phyloP scores from a whole-genome alignment of 495 filamentous ascomycete genomes.

The Trichodelitschia bisporula region DNA sequence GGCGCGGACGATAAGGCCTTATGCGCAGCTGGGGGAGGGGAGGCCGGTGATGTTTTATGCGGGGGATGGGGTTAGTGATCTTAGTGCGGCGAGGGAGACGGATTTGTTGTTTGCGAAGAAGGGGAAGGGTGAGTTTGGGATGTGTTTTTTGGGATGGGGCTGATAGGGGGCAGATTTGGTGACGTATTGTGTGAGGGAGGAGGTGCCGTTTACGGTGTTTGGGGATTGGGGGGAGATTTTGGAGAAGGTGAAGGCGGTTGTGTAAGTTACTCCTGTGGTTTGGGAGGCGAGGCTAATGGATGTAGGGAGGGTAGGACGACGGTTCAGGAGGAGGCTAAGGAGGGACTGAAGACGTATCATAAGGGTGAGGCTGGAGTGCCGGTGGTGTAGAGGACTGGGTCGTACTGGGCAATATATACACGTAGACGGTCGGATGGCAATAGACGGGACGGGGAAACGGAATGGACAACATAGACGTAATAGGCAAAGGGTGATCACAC shows the following conservation, averaged over 20 bases:
- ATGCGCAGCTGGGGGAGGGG: conserved; percentile 35
- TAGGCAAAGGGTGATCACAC: too few relatives aligned
- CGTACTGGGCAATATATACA: too few relatives aligned
- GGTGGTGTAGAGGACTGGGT: conserved; percentile 1
- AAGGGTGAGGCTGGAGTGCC: conserved; percentile 12
- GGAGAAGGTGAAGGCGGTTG: conserved; percentile 47
- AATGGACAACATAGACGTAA: too few relatives aligned
- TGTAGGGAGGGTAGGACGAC: conserved; percentile 11
- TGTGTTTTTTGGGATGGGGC: conserved; percentile 1
- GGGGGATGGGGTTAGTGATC: conserved; percentile 72
- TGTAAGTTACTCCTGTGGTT: conserved; percentile 9
- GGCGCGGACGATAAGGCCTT: conserved; percentile 62
- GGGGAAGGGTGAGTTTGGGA: conserved; percentile 39
- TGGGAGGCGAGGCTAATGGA: neutral
- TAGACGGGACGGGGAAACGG: too few relatives aligned
- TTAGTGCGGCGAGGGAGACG: conserved; percentile 70
- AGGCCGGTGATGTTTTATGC: conserved; percentile 69
- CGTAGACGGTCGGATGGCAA: too few relatives aligned
- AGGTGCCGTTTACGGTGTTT: conserved; percentile 62
- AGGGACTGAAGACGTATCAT: conserved; percentile 16
- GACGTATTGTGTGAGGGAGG: conserved; percentile 50
- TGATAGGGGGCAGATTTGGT: conserved; percentile 36
- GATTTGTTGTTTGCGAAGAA: conserved; percentile 81
- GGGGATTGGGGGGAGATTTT: conserved; percentile 55
- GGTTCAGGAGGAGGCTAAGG: conserved; percentile 15